Evolutionary conservation across 768 basidiomycete species (phyloP).

Genomic region (Leccinum longicurvipes): DNA sequence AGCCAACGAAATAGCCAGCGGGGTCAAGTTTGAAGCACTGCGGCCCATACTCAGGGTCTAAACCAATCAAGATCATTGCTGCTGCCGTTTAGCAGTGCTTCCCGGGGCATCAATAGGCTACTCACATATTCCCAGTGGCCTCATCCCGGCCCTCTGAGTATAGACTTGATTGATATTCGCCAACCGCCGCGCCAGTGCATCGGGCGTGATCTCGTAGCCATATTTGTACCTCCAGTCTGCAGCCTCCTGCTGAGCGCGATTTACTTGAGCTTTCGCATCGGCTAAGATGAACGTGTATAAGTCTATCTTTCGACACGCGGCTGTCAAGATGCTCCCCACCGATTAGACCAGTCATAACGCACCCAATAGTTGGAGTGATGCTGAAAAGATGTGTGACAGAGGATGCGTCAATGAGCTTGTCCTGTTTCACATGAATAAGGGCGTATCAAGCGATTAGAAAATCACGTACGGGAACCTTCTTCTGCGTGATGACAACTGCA

Average conservation of each 20-base stretch:
- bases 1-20: constrained; percentile 97
- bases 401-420: constrained; percentile 93
- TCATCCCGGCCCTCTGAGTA: constrained; percentile 96
- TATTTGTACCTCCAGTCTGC: constrained; percentile 94
- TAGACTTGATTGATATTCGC: constrained; percentile 99
- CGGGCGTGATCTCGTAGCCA: constrained; percentile 97
- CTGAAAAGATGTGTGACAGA: constrained; percentile 95
- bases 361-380: constrained; percentile 94
- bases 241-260: constrained; percentile 83
- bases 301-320: not conserved
- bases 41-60: constrained; percentile 89
- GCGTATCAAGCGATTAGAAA: not conserved
- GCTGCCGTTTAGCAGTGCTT: not conserved
- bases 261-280: constrained; percentile 88
- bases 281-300: constrained; percentile 43
- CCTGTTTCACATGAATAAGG: constrained; percentile 45
- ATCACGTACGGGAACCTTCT: constrained; percentile 88
- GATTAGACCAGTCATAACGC: constrained; percentile 96
- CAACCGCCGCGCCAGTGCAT: constrained; percentile 88
- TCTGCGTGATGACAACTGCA: constrained; percentile 94
- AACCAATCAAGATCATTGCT: constrained; percentile 97
- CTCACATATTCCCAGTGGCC: constrained; percentile 92
- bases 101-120: not conserved
- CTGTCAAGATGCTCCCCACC: constrained; percentile 51
- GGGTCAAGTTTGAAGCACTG: constrained; percentile 98